Base-by-base conservation (phyloP, 495 filamentous ascomycete genomes). In the Tuber borchii region DNA sequence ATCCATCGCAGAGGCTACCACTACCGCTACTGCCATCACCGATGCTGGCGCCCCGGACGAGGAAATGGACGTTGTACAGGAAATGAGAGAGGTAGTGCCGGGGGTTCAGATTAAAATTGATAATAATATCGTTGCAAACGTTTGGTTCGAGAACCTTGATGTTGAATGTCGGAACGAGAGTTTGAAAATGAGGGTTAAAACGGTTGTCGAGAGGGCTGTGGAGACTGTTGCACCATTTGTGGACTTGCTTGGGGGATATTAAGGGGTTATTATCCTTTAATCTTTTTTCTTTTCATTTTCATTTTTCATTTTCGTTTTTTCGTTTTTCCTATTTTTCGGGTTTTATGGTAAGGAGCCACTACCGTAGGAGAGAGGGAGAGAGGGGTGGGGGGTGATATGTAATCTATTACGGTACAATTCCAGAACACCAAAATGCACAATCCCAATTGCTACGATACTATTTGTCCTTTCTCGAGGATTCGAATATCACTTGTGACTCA, bases 91-190 rank as follows among this genome's bases (percentile, higher is more conserved):
- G 70, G 84, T 97, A 14, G 91, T 97, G 0, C 96, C 95, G 0
- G 95, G 95, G 0, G 86, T 99, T 3, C 89, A 90, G 80, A 94
- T 99, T 84, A 89, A 87, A 82, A 91, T 98, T 6, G 95, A 97
- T 82, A 94, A 97, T 82, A 94, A 93, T 84, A 90, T 94, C 83
- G 88, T 92, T 75, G 95, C 94, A 8, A 90, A 87, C 69, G 91
- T 99, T 10, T 97, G 93, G 94, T 87, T 99, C 44, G 95, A 98
- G 86, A 88, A 90, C 70, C 83, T 98, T 70, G 93, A 95, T 79
- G 93, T 99, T 0, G 96, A 98, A 83, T 94, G 94, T 83, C 85
- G 84, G 42, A 92, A 91, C 77, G 88, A 78, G 88, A 92, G 70
- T 86, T 96, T 82, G 88, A 87, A 74, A 93, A 96, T 82, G 81